Conservation (phyloP, 805 yeast species). For the Candida chilensis region DNA sequence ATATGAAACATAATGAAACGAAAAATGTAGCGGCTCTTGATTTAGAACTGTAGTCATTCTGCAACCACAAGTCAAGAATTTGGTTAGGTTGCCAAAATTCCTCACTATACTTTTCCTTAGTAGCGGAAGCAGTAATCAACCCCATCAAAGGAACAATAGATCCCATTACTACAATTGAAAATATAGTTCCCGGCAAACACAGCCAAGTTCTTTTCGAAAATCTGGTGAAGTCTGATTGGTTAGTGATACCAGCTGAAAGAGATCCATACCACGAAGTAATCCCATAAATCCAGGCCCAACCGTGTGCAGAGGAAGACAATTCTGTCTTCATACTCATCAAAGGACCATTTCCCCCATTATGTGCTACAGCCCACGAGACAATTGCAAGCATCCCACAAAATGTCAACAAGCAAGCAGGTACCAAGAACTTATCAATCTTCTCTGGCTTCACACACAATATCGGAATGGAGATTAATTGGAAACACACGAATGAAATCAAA, state of each 20-base stretch:
- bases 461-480: conserved; percentile 31
- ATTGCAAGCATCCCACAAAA: conserved; percentile 28
- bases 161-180: conserved; percentile 26
- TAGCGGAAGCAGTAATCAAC: conserved; percentile 32
- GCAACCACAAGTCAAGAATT: conserved; percentile 27
- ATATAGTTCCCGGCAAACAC: conserved; percentile 19
- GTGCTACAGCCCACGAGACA: conserved; percentile 13
- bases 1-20: conserved; percentile 16
- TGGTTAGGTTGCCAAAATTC: conserved; percentile 38
- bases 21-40: conserved; percentile 42
- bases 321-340: conserved; percentile 14
- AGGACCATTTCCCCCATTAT: conserved; percentile 21
- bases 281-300: conserved; percentile 31
- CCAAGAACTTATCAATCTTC: conserved; percentile 18
- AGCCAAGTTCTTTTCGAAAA: conserved; percentile 17
- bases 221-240: conserved; percentile 29
- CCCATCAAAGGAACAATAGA: conserved; percentile 38
- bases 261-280: conserved; percentile 28
- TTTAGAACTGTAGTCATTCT: conserved; percentile 21
- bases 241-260: conserved; percentile 25
- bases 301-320: conserved; percentile 15
- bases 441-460: conserved; percentile 35
- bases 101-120: conserved; percentile 25
- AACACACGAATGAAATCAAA: conserved; percentile 31
- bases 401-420: conserved; percentile 13